These are phyloP conservation scores for Cinchona pubescens DNA, from an alignment of 257 asterid species.

Conservation along the genomic window DNA sequence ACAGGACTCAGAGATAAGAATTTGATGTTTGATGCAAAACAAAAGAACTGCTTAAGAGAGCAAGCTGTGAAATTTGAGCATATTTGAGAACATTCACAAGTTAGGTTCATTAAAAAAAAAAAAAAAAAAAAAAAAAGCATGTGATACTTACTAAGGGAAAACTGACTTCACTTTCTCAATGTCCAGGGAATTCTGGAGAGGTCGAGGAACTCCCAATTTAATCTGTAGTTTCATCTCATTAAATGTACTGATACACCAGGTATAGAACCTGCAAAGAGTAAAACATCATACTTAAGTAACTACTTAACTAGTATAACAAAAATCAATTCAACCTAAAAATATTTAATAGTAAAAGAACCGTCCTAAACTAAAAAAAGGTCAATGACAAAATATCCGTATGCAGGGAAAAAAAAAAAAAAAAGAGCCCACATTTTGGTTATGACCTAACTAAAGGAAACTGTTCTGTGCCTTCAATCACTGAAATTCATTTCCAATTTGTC, in stretches of 20 bases:
- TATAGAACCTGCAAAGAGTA: slow-evolving; percentile 53
- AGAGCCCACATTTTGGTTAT: background rate
- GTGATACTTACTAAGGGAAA: slow-evolving; percentile 88
- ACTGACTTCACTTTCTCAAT: slow-evolving; percentile 81
- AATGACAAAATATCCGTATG: background rate
- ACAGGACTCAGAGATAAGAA: background rate
- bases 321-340: background rate
- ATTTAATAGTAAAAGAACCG: background rate
- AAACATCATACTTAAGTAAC: background rate
- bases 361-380: background rate
- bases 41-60: background rate
- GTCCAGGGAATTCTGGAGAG: slow-evolving; percentile 69
- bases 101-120: background rate
- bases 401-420: background rate
- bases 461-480: background rate
- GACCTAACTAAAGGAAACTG: background rate
- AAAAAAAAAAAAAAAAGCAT: background rate
- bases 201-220: slow-evolving; percentile 80
- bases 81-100: background rate
- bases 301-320: background rate
- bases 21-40: background rate
- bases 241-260: slow-evolving; percentile 93
- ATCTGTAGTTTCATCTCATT: slow-evolving; percentile 94
- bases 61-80: background rate
- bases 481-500: background rate